Conservation (phyloP, 352 stramenopile species). For the Halophytophthora polymorphica region DNA sequence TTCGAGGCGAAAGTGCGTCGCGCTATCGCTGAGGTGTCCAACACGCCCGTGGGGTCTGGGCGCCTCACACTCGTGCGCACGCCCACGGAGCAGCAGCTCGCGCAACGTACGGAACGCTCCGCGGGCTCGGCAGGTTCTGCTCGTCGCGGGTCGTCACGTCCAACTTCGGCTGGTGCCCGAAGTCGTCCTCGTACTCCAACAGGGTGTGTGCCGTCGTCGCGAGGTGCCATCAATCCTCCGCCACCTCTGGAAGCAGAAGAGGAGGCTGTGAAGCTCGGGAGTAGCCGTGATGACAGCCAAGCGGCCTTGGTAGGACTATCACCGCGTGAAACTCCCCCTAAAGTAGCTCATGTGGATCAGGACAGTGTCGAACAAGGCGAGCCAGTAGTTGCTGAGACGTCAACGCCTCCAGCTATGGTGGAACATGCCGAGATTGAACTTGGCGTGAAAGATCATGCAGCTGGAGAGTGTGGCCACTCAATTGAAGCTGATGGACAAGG, state of each 20-base stretch:
- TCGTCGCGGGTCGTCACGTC: conserved; percentile 13
- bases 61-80: conserved; percentile 40
- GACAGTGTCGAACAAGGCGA: no score
- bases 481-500: no score
- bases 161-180: conserved; percentile 9
- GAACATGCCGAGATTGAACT: no score
- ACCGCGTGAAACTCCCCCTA: no score
- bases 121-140: conserved; percentile 5
- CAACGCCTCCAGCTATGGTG: no score
- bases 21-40: conserved; percentile 41
- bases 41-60: conserved; percentile 40
- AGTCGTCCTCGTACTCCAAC: conserved; percentile 12
- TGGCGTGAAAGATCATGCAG: no score
- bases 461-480: no score
- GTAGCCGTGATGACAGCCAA: no score
- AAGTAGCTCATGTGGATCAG: no score
- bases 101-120: conserved; percentile 6
- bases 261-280: no score
- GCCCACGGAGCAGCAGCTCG: conserved; percentile 28
- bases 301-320: no score
- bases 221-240: conserved; percentile 1
- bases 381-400: no score
- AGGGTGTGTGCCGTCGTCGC: conserved; percentile 6
- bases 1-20: conserved; percentile 55
- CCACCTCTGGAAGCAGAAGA: background rate